Evolutionary conservation across 352 stramenopile genomes (phyloP).

Genomic region (Globisporangium nunn): DNA sequence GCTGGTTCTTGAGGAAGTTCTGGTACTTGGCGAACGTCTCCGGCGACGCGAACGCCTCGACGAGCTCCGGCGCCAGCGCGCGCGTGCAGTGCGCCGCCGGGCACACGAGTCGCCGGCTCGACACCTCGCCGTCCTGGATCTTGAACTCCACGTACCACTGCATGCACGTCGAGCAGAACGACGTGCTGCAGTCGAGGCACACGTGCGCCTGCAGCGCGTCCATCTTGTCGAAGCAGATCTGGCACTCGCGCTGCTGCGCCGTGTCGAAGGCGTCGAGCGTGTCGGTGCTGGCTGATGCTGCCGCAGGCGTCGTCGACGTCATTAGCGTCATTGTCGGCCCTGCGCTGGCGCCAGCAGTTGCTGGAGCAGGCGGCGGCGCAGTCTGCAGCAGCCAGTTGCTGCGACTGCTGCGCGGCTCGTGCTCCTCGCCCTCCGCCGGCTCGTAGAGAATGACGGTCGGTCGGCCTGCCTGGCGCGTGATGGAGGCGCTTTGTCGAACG

Average conservation of each 20-base stretch:
- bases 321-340: no score
- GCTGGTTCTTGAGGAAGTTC: conserved; percentile 57
- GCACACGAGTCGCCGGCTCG: conserved; percentile 64
- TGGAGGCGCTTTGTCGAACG: conserved; percentile 9
- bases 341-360: not conserved
- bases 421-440: not conserved
- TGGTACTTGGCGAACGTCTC: conserved; percentile 58
- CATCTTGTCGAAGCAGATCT: conserved; percentile 72
- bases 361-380: not conserved
- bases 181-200: conserved; percentile 32
- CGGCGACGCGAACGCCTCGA: conserved; percentile 42
- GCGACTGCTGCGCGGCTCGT: not conserved
- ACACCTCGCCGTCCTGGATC: conserved; percentile 70
- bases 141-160: conserved; percentile 75
- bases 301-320: not conserved
- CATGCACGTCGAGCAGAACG: conserved; percentile 57
- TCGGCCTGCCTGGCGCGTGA: conserved; percentile 4
- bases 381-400: not conserved
- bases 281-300: not conserved
- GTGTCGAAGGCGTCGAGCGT: conserved; percentile 21
- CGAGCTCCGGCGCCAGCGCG: conserved; percentile 37
- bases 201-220: conserved; percentile 35
- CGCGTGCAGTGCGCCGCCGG: conserved; percentile 47
- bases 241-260: conserved; percentile 31
- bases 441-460: conserved; percentile 13